phyloP scores from a whole-genome alignment of 2,329 filamentous ascomycete genomes.

The Aspergillus ibericus region DNA sequence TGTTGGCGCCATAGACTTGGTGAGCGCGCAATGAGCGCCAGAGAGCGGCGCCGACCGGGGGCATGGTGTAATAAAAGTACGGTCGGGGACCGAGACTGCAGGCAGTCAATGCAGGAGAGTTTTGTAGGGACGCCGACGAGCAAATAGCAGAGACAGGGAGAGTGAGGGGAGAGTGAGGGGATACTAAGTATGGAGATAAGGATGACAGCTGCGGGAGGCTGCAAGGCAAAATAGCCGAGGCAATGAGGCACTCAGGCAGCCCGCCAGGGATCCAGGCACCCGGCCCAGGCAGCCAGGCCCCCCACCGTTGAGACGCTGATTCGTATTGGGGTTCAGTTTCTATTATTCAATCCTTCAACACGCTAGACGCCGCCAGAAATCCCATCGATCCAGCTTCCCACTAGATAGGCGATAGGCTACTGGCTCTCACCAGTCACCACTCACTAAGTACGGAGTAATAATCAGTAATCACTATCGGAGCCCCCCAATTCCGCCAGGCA shows the following conservation, averaged over 20 bases:
- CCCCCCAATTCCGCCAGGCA: neutral
- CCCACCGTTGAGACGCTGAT: neutral
- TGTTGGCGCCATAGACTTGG: slow-evolving; percentile 82
- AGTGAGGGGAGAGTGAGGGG: no score
- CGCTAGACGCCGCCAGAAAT: neutral
- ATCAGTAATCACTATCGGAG: neutral
- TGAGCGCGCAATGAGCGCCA: slow-evolving; percentile 69
- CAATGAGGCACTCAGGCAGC: neutral
- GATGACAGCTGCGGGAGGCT: neutral
- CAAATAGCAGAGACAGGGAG: no score
- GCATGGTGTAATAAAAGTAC: slow-evolving; percentile 31
- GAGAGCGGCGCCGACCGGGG: slow-evolving; percentile 59
- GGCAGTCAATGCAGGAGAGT: neutral
- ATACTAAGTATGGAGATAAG: neutral
- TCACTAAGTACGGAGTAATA: no score
- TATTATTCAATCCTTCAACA: neutral
- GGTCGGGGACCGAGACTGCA: neutral
- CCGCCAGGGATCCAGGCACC: neutral
- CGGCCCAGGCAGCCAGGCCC: neutral
- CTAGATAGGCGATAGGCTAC: no score
- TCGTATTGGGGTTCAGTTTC: no score
- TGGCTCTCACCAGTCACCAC: no score
- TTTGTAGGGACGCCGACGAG: neutral
- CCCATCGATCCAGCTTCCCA: no score
- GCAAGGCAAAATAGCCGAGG: neutral